Evolutionary conservation across 306 rosid genomes (phyloP), one percentile per base, ranked within the genome.

Genomic region (Glycyrrhiza uralensis): DNA sequence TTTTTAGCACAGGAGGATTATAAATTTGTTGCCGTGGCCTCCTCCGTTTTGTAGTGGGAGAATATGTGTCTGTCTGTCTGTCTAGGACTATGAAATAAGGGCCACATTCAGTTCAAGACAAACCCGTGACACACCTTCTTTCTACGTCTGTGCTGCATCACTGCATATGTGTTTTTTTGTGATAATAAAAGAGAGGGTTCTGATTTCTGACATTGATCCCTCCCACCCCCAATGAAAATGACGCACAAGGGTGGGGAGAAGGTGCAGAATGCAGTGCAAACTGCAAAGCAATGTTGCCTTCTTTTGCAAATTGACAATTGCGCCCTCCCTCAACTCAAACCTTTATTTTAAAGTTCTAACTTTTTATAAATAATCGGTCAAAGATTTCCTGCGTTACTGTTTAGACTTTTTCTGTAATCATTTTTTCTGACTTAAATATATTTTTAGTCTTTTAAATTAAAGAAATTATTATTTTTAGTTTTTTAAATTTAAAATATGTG

Each of bases 101-200:
- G 90, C 92, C 84, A 83, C n/a, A n/a, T n/a, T n/a, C n/a, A n/a
- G n/a, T 89, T 89, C 96, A 87, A 92, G 93, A 86, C 94, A 89
- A 89, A 89, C 97, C 97, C 97, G 97, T 92, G 97, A 92, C 91
- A 66, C 66, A 20, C 73, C 51, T 68, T 67, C 69, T 74, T 23
- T 80, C 60, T 69, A 12, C 33, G 26, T 66, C 42, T 66, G 59
- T 74, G 69, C n/a, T n/a, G n/a, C n/a, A n/a, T n/a, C n/a, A n/a
- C n/a, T 33, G 59, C 13, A 26, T 66, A 13, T 75, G 45, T 55
- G 77, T 79, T n/a, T n/a, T n/a, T n/a, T 68, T 32, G 28, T 76
- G 64, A 61, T 55, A 68, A n/a, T n/a, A 66, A 55, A 55, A 79
- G 28, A 75, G 36, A 39, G 19, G 56, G 30, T 63, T 76, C 91